Evolutionary conservation across 805 yeast genomes (phyloP).

Genomic region (Yarrowia divulgata): DNA sequence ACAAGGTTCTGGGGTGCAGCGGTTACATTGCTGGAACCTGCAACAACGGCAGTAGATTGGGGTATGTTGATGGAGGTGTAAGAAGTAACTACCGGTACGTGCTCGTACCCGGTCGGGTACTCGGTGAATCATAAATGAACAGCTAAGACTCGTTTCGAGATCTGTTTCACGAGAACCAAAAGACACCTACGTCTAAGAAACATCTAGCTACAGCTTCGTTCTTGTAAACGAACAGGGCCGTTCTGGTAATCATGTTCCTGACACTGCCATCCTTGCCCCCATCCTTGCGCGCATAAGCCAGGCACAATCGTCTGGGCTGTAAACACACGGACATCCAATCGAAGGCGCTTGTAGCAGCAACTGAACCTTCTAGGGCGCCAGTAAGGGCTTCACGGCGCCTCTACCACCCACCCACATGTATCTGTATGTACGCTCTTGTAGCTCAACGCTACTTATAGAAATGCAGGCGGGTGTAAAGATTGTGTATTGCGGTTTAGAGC

Average conservation of each 20-base stretch:
- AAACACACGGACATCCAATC: background rate
- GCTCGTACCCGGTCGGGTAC: no score
- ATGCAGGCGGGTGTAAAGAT: background rate
- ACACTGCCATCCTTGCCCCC: background rate
- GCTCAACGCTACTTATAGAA: no score
- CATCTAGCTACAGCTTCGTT: background rate
- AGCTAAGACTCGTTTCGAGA: background rate
- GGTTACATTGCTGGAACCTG: background rate
- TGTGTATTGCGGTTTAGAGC: no score
- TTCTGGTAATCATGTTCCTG: no score
- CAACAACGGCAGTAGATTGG: background rate
- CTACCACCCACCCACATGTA: background rate
- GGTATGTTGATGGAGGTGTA: background rate
- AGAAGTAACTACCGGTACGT: background rate
- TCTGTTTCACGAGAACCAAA: background rate
- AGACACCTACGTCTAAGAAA: background rate
- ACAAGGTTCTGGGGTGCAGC: background rate
- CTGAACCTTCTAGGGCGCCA: slow-evolving; percentile 1
- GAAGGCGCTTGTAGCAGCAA: slow-evolving; percentile 9
- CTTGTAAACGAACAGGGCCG: no score
- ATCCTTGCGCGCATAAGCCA: background rate
- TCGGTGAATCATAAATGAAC: background rate
- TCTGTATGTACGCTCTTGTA: background rate
- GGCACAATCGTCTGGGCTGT: slow-evolving; percentile 1
- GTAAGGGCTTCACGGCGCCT: background rate